Percentiles rank a stretch among this genome's conserved stretches.
phyloP scores from a whole-genome alignment of 345 rosid genomes.

The Syzygium aromaticum region DNA sequence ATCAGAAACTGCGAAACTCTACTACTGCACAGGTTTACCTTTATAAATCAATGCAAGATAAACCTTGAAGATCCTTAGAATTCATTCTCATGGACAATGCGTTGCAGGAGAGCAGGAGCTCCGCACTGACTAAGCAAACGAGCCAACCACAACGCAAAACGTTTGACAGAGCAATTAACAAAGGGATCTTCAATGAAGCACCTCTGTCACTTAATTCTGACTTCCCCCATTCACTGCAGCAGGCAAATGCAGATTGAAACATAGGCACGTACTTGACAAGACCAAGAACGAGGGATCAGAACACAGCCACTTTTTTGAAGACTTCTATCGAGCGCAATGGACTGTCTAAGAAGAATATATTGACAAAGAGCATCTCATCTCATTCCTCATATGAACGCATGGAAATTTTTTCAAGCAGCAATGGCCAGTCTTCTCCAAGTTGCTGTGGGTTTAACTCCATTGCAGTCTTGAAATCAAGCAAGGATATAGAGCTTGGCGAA shows the following conservation, averaged over 20 bases:
- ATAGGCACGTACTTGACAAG: not conserved
- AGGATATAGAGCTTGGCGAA: conserved; percentile 7
- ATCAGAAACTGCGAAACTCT: not conserved
- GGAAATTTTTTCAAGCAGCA: conserved; percentile 10
- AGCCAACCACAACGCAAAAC: not conserved
- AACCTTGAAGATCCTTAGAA: not conserved
- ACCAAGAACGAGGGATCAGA: not conserved
- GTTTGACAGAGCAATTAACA: not conserved
- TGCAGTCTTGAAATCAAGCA: conserved; percentile 28
- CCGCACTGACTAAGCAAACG: not conserved
- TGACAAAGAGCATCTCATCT: not conserved
- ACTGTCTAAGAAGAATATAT: not conserved
- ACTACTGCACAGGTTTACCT: not conserved
- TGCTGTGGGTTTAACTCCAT: conserved; percentile 8
- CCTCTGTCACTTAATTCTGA: not conserved
- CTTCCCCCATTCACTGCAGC: not conserved
- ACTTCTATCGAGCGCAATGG: not conserved
- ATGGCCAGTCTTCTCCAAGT: conserved; percentile 9
- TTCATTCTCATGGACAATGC: not conserved
- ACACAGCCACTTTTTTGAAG: not conserved
- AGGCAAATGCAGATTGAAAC: not conserved
- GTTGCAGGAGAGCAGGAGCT: not conserved
- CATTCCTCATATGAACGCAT: not conserved
- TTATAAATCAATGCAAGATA: not conserved
- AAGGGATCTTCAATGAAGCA: not conserved